A percentile compares a stretch with the other conserved stretches of the same genome.
Evolutionary conservation across 2,329 filamentous ascomycete species (phyloP).

Genomic region (Fusarium buharicum): DNA sequence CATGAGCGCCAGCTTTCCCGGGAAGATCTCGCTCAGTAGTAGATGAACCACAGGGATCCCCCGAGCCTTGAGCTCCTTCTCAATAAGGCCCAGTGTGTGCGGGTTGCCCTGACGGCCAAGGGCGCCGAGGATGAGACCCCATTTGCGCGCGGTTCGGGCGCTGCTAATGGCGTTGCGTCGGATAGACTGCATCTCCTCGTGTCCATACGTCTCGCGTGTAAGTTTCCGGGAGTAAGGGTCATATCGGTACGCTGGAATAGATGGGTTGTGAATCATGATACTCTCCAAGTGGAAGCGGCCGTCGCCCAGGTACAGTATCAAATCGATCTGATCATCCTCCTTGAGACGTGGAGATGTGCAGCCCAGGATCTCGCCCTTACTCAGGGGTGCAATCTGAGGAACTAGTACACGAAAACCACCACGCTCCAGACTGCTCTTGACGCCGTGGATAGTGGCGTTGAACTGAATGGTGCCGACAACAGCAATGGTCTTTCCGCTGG

Average conservation of each 20-base stretch:
- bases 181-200: slow-evolving; percentile 87
- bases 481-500: slow-evolving; percentile 84
- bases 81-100: slow-evolving; percentile 88
- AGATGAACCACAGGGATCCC: slow-evolving; percentile 87
- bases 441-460: slow-evolving; percentile 93
- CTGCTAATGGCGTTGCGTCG: slow-evolving; percentile 79
- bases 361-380: slow-evolving; percentile 95
- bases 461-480: slow-evolving; percentile 98
- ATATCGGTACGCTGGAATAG: slow-evolving; percentile 91
- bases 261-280: slow-evolving; percentile 98
- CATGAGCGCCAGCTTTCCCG: slow-evolving; percentile 94
- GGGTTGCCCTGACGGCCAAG: slow-evolving; percentile 95
- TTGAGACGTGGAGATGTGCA: slow-evolving; percentile 86
- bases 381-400: slow-evolving; percentile 91
- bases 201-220: slow-evolving; percentile 90
- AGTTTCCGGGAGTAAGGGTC: slow-evolving; percentile 95
- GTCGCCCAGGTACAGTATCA: slow-evolving; percentile 90
- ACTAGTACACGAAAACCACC: slow-evolving; percentile 88
- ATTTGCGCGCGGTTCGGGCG: slow-evolving; percentile 82
- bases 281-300: slow-evolving; percentile 96
- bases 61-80: slow-evolving; percentile 74
- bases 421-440: slow-evolving; percentile 78
- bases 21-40: slow-evolving; percentile 93
- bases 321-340: slow-evolving; percentile 70
- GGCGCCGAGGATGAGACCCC: slow-evolving; percentile 94